Conservation (phyloP, 1,139 yeast species). For the Pneumocystis sp. region DNA sequence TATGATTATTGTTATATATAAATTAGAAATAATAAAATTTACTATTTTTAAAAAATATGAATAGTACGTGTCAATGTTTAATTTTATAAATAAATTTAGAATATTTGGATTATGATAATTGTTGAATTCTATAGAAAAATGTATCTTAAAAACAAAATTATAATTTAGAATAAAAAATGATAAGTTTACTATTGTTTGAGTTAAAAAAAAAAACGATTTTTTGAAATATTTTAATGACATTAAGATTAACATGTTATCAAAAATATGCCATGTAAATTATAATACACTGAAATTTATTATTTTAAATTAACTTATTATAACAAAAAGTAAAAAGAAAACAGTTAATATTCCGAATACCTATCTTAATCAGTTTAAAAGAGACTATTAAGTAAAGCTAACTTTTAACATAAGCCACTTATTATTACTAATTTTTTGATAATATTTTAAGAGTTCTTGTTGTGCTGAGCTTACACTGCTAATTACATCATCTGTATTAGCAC, state of each 20-base stretch:
- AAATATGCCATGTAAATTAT: background rate
- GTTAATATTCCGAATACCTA: constrained; percentile 70
- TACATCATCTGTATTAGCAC: constrained; percentile 87
- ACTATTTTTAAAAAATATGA: background rate
- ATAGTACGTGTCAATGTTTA: background rate
- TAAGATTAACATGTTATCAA: background rate
- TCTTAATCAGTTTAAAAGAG: background rate
- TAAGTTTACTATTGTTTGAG: background rate
- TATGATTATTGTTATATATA: too few relatives aligned
- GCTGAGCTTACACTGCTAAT: constrained; percentile 83
- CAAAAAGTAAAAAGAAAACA: constrained; percentile 18
- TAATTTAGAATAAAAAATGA: background rate
- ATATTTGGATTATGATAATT: background rate
- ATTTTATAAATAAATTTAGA: background rate
- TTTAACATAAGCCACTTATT: constrained; percentile 86
- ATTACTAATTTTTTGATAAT: constrained; percentile 73
- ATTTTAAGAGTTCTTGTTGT: constrained; percentile 80
- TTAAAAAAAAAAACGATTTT: background rate
- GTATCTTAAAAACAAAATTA: background rate
- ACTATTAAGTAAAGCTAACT: background rate
- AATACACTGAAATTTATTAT: background rate
- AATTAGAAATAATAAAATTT: background rate
- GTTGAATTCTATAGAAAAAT: background rate
- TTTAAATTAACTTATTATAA: constrained; percentile 15
- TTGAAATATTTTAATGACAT: background rate